These are phyloP conservation scores for Rhodotorula paludigena DNA, from an alignment of 768 basidiomycete species.

Conservation along the genomic window DNA sequence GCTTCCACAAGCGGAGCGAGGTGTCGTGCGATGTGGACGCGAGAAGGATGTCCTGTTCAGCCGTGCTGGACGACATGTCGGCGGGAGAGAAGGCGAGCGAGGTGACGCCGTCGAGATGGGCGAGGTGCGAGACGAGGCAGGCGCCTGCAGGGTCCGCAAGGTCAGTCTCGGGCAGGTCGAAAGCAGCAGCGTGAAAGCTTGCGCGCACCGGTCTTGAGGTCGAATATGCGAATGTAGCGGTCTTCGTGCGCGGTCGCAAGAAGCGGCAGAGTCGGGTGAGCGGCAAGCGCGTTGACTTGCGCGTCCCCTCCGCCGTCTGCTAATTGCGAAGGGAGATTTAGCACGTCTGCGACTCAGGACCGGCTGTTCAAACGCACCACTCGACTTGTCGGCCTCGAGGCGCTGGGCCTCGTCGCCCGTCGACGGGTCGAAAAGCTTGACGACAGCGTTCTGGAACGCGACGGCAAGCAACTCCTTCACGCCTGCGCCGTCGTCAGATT, in stretches of 20 bases:
- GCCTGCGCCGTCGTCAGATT: constrained; percentile 54
- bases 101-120: constrained; percentile 86
- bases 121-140: constrained; percentile 83
- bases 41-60: constrained; percentile 62
- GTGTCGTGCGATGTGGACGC: constrained; percentile 91
- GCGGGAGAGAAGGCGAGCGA: constrained; percentile 82
- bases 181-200: neutral
- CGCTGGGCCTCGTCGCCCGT: constrained; percentile 65
- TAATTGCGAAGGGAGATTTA: neutral
- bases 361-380: constrained; percentile 51
- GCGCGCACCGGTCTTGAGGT: constrained; percentile 66
- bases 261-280: constrained; percentile 83
- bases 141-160: constrained; percentile 53
- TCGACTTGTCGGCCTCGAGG: constrained; percentile 55
- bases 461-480: constrained; percentile 64
- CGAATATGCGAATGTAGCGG: constrained; percentile 84
- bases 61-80: neutral
- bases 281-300: constrained; percentile 78
- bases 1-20: constrained; percentile 89
- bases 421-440: constrained; percentile 89
- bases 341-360: constrained; percentile 50
- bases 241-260: constrained; percentile 90
- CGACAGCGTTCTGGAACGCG: constrained; percentile 78
- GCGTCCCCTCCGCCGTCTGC: constrained; percentile 68
- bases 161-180: neutral